phyloP scores from a whole-genome alignment of 345 rosid genomes.

The Melaleuca quinquenervia region DNA sequence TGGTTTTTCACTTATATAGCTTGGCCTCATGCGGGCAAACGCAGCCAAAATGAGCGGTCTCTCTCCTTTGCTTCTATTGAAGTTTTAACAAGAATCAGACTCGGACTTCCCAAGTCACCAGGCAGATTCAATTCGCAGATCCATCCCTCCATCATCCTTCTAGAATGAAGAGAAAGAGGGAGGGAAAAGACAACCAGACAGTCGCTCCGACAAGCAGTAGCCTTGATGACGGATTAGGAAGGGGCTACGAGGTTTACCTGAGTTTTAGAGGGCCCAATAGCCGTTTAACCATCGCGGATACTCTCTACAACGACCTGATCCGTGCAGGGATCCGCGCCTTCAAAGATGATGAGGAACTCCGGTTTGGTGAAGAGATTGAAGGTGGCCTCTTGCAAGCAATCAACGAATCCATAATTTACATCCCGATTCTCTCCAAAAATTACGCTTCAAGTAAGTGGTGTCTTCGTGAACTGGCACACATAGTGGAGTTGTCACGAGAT shows the following conservation, averaged over 20 bases:
- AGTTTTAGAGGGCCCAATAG: background rate
- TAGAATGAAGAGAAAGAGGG: background rate
- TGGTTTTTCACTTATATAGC: no score
- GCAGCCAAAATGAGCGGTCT: no score
- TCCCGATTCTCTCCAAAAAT: background rate
- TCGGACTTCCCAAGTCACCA: background rate
- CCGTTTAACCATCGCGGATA: background rate
- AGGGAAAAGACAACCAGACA: background rate
- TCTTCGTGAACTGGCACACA: background rate
- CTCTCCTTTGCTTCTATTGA: no score
- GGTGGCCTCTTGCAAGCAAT: background rate
- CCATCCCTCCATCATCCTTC: background rate
- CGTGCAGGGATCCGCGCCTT: background rate
- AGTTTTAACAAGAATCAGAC: background rate
- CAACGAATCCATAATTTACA: background rate
- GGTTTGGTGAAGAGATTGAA: background rate
- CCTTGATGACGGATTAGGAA: background rate
- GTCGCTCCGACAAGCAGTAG: background rate
- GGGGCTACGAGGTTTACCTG: background rate
- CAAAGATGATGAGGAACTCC: background rate
- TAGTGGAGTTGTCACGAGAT: background rate
- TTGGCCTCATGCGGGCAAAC: no score
- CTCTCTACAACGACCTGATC: background rate
- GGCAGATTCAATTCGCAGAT: background rate
- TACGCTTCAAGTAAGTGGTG: background rate